Evolutionary conservation across 768 basidiomycete genomes (phyloP), one percentile per base, ranked within the genome.

Genomic region (Pleurotus ostreatus): DNA sequence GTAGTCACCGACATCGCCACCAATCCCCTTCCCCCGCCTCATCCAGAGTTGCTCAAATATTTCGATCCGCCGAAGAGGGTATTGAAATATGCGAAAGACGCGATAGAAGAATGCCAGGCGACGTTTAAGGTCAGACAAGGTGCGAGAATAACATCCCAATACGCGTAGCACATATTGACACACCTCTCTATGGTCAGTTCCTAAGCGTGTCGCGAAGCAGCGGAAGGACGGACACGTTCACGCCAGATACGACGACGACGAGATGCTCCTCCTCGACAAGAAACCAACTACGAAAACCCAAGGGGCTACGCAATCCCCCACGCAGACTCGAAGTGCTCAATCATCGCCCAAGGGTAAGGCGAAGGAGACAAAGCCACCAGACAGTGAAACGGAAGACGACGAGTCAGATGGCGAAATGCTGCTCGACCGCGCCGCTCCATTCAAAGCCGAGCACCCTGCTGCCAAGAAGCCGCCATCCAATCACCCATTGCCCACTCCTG

Each of bases 11-110:
- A 97, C 65, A 68, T 95, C n/a, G 69, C 76, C 18, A 76, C 76
- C 5, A 77, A 92, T 55, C 92, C 93, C 0, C 78, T 96, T 7
- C 86, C 89, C 1, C 90, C 91, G 2, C 90, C 92, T 1, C 93
- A 97, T 69, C 87, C 86, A 1, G 91, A 92, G 55, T 76, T 97
- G 1, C 73, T 81, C 25, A 93, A 89, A 65, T 98, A 90, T 70
- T 86, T 97, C 62, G 75, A 92, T 9, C 84, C 92, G 4, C 95
- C 95, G 0, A 78, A 72, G 30, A 77, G 75, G 30, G 82, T 89
- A 1, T 69, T 88, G 12, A 89, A 89, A 65, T 75, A 79, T 11
- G 79, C 89, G 0, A 70, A 71, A 43, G 69, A 73, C 1, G 74
- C 84, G 0, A 73, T 88, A 18, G 81, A 86, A 56, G 75, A 80